Base-by-base conservation (phyloP, 2,329 filamentous ascomycete species). In the Arthroderma sp. region DNA sequence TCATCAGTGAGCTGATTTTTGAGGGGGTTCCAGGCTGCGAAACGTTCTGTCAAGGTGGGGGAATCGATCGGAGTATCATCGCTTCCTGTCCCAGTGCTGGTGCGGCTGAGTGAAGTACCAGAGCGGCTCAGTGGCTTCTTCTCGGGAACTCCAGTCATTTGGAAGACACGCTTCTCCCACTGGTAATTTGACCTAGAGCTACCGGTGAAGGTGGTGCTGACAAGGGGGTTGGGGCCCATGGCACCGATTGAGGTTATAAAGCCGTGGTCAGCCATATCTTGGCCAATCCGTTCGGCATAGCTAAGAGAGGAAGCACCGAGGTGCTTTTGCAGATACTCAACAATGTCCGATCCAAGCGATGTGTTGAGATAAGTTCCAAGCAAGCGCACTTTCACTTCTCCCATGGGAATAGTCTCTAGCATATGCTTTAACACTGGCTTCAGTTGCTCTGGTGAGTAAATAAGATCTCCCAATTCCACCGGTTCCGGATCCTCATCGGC, bases 151-250 rank as follows among this genome's bases (percentile, higher is more conserved):
- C 91, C 91, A 25, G 89, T 85, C 58, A 93, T 71, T 68, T 94
- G 85, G 75, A 97, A 98, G 4, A 88, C 86, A 74, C 89, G 94
- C 6, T 91, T 83, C 56, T 89, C 86, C 93, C 93, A 98, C 71
- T 98, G 93, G 71, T 98, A 98, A 70, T 88, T 91, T 83, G 97
- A 87, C 73, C 87, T 89, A 62, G 91, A 95, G 77, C 91, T 97
- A 74, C 98, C 98, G 65, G 91, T 91, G 69, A 98, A 98, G 0
- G 86, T 88, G 73, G 82, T 97, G 7, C 33, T 51, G 13, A 51
- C 15, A n/a, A 51, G 47, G 5, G 47, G 47, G 47, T 51, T 51
- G 6, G 47, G 28, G 60, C 93, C 93, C 56, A 98, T 91, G 66
- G 93, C 96, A 62, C 93, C 93, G 61, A 98, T 83, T 56, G 98